A percentile compares a stretch with the other conserved stretches of the same genome.
phyloP scores from a whole-genome alignment of 371 early-diverging fungal species.

The Capillidium rhysosporum region DNA sequence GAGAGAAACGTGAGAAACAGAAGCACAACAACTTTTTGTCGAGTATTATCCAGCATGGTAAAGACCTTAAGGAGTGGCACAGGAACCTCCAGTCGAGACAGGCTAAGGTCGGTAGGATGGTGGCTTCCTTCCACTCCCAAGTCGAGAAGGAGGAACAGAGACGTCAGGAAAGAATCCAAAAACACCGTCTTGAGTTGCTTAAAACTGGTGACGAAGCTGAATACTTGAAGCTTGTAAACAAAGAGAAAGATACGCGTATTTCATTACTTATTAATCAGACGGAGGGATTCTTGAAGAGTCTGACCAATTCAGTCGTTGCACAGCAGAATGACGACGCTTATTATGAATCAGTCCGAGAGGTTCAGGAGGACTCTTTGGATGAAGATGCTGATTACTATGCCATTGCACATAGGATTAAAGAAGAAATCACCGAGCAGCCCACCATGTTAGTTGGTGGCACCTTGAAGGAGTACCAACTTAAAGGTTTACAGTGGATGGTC shows the following conservation, averaged over 20 bases:
- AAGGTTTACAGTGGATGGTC: slow-evolving; percentile 97
- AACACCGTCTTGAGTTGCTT: slow-evolving; percentile 87
- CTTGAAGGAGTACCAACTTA: slow-evolving; percentile 94
- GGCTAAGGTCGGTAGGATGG: slow-evolving; percentile 48
- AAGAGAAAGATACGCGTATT: slow-evolving; percentile 86
- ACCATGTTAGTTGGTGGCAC: slow-evolving; percentile 61
- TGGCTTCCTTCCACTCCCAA: slow-evolving; percentile 51
- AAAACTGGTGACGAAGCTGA: slow-evolving; percentile 85
- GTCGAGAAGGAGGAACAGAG: slow-evolving; percentile 82
- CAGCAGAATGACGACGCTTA: slow-evolving; percentile 52
- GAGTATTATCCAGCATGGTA: slow-evolving; percentile 51
- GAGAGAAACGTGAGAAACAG: slow-evolving; percentile 67
- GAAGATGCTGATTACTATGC: slow-evolving; percentile 67
- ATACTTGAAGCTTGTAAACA: slow-evolving; percentile 77
- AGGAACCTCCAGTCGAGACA: slow-evolving; percentile 37
- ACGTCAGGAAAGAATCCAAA: slow-evolving; percentile 51
- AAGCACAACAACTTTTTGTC: slow-evolving; percentile 57
- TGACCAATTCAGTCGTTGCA: slow-evolving; percentile 52
- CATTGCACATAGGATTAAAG: slow-evolving; percentile 65
- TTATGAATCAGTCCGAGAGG: slow-evolving; percentile 12
- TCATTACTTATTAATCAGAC: slow-evolving; percentile 75
- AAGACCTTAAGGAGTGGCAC: slow-evolving; percentile 47
- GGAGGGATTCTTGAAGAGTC: slow-evolving; percentile 54
- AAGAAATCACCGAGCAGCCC: slow-evolving; percentile 56
- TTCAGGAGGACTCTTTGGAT: slow-evolving; percentile 17